Base-by-base conservation (phyloP, 352 stramenopile species). In the Plasmopara muralis region DNA sequence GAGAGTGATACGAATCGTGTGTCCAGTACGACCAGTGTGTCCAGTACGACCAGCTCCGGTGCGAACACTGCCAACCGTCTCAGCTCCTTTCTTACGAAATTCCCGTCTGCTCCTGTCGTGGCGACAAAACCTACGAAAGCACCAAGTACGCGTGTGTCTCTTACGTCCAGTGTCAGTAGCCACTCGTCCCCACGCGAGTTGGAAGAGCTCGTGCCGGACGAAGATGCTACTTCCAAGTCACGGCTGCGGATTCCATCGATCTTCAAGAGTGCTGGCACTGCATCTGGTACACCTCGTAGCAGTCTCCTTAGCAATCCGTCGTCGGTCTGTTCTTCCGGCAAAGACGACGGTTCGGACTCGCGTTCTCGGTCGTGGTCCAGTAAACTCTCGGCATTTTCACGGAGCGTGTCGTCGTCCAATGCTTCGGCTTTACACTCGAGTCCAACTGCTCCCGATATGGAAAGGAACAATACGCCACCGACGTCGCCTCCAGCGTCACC, bases 81-180 rank as follows among this genome's bases (percentile, higher is more conserved):
- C 16, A 82, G 58, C 15, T 72, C 74, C 12, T 89, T 89, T 49
- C 62, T 89, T 8, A 85, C 66, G 55, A 83, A 87, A 49, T 78
- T 89, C 51, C 74, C 76, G 20, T 64, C 53, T 5, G 59, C 64
- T 0, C 50, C 64, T 5, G 56, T 66, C 9, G 57, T 68, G 47
- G 44, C 60, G 0, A 64, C 60, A 9, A 74, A 61, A 35, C 16
- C 53, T 4, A 33, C 57, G 1, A 72, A 68, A 18, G 43, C 62
- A 13, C 50, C 61, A n/a, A 56, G 47, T 43, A 50, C 60, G 39
- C 62, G 62, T 33, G 55, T 43, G 34, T 72, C 60, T 0, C 45
- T 72, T 18, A 64, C 55, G 12, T 70, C 62, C 29, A 75, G 66
- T 50, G 55, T 72, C 4, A 71, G 66, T 35, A 69, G 54, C 48